phyloP scores from a whole-genome alignment of 345 rosid species.

The Rhodamnia argentea region DNA sequence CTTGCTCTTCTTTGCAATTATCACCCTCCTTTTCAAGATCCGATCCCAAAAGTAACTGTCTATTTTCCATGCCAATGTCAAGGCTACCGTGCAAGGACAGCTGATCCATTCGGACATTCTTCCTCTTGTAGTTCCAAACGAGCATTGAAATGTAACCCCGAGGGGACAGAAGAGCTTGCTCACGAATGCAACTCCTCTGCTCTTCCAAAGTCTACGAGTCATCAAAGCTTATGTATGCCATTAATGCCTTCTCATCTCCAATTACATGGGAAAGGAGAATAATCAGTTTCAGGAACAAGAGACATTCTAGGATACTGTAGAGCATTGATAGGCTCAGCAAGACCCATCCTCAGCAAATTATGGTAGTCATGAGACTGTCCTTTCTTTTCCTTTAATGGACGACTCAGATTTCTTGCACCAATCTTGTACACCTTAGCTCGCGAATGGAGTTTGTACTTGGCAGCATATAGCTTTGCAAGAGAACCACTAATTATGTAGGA shows the following conservation, averaged over 20 bases:
- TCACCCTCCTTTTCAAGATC: constrained; percentile 14
- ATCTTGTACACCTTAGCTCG: constrained; percentile 60
- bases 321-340: constrained; percentile 80
- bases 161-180: constrained; percentile 81
- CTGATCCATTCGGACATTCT: constrained; percentile 57
- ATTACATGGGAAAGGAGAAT: constrained; percentile 70
- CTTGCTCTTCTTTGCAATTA: constrained; percentile 25
- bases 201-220: constrained; percentile 55
- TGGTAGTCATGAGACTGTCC: constrained; percentile 81
- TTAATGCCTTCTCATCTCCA: constrained; percentile 84
- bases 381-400: constrained; percentile 84
- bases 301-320: constrained; percentile 91
- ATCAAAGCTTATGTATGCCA: constrained; percentile 69
- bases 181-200: constrained; percentile 50
- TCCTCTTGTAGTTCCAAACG: constrained; percentile 96
- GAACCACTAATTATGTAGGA: constrained; percentile 81
- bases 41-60: constrained; percentile 25
- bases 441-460: constrained; percentile 88
- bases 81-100: constrained; percentile 29
- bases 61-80: constrained; percentile 14
- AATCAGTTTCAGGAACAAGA: constrained; percentile 87
- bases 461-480: constrained; percentile 92
- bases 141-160: constrained; percentile 88
- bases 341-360: constrained; percentile 84
- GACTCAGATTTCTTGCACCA: constrained; percentile 55